Evolutionary conservation across 2,329 filamentous ascomycete species (phyloP).

Genomic region (Aspergillus quadricinctus): DNA sequence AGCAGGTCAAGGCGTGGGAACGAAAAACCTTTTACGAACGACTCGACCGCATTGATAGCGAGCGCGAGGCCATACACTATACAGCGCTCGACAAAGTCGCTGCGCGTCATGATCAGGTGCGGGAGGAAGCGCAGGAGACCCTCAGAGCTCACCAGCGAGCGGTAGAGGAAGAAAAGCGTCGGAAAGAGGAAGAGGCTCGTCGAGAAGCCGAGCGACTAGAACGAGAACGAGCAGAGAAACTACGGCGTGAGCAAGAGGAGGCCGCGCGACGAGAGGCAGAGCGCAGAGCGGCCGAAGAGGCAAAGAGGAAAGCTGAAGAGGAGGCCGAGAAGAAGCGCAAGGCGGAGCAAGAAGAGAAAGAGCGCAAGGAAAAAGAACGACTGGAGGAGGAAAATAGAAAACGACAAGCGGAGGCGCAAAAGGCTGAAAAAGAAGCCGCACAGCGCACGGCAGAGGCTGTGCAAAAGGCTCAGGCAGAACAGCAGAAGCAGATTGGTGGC

Average conservation of each 20-base stretch:
- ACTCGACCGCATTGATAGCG: slow-evolving; percentile 59
- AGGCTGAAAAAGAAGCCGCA: slow-evolving; percentile 28
- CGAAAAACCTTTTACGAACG: slow-evolving; percentile 49
- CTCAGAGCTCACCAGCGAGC: slow-evolving; percentile 45
- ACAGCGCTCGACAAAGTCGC: slow-evolving; percentile 64
- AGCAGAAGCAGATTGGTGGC: slow-evolving; percentile 26
- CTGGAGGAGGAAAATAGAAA: slow-evolving; percentile 30
- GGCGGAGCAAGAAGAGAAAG: slow-evolving; percentile 31
- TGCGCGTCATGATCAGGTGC: slow-evolving; percentile 63
- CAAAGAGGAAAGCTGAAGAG: slow-evolving; percentile 28
- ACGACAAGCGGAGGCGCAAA: slow-evolving; percentile 26
- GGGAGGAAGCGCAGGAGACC: slow-evolving; percentile 51
- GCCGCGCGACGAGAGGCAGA: slow-evolving; percentile 38
- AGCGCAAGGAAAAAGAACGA: slow-evolving; percentile 30
- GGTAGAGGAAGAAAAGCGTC: slow-evolving; percentile 35
- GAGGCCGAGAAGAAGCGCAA: slow-evolving; percentile 36
- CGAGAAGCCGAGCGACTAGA: slow-evolving; percentile 32
- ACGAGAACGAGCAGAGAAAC: slow-evolving; percentile 29
- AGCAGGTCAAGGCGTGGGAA: slow-evolving; percentile 41
- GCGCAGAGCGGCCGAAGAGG: slow-evolving; percentile 41
- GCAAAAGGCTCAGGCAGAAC: slow-evolving; percentile 25
- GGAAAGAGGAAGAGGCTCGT: slow-evolving; percentile 34
- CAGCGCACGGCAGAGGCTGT: slow-evolving; percentile 19
- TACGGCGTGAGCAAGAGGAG: slow-evolving; percentile 32
- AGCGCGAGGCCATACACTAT: slow-evolving; percentile 60